Evolutionary conservation across 1,139 yeast genomes (phyloP).

Genomic region (Diutina rugosa): DNA sequence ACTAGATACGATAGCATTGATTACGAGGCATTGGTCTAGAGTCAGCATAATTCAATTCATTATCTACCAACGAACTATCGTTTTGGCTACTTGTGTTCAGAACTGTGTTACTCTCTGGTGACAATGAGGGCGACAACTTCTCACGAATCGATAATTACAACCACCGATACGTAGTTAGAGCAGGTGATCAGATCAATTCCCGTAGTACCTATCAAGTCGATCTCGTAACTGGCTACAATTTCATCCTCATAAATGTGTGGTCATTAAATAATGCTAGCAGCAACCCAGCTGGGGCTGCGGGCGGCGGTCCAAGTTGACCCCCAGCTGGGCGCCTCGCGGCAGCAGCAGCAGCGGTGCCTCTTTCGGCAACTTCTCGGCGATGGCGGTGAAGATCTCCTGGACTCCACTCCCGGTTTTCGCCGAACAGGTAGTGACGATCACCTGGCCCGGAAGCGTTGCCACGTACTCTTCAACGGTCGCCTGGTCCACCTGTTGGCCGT

Average conservation of each 20-base stretch:
- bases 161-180: background rate
- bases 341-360: conserved; percentile 12
- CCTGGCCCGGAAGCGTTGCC: background rate
- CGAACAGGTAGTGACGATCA: conserved; percentile 14
- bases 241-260: background rate
- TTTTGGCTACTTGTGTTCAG: too few species aligned
- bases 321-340: background rate
- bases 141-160: background rate
- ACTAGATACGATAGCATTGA: too few species aligned
- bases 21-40: too few species aligned
- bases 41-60: too few species aligned
- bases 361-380: conserved; percentile 32
- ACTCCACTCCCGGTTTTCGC: conserved; percentile 37
- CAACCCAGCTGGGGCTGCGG: background rate
- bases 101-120: background rate
- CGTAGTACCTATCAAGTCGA: too few species aligned
- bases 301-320: conserved; percentile 1
- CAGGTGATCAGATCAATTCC: too few species aligned
- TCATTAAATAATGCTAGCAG: background rate
- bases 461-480: background rate
- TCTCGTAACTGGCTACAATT: background rate
- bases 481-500: background rate
- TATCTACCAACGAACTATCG: too few species aligned
- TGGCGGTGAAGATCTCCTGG: conserved; percentile 26
- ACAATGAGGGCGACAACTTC: background rate